Conservation (phyloP, 139 green algal genomes). For the Spirogloea muscicola region DNA sequence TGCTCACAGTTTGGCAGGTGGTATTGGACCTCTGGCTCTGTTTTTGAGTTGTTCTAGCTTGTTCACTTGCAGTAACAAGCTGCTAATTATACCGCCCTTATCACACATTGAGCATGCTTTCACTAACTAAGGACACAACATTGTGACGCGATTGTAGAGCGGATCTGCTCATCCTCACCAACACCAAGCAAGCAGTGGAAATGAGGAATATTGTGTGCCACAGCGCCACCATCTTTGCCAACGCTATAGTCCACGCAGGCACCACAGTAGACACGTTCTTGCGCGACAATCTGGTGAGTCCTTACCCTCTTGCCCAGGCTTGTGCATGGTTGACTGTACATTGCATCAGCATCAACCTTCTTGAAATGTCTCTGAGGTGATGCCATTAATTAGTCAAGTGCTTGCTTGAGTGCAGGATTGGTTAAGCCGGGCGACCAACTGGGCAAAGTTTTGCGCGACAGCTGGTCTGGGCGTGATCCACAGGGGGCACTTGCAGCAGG, state of each 20-base stretch:
- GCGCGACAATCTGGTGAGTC: slow-evolving; percentile 58
- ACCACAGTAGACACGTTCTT: slow-evolving; percentile 96
- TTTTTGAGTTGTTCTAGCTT: no score
- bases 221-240: slow-evolving; percentile 85
- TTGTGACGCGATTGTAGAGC: no score
- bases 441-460: slow-evolving; percentile 97
- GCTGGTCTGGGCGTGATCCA: slow-evolving; percentile 96
- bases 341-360: no score
- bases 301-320: background rate
- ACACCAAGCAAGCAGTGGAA: slow-evolving; percentile 84
- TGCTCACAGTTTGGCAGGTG: no score
- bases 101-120: no score
- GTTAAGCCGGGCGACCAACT: slow-evolving; percentile 95
- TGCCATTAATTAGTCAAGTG: no score
- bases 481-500: slow-evolving; percentile 76
- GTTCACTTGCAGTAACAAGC: no score
- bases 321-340: background rate
- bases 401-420: slow-evolving; percentile 70
- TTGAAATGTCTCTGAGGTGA: no score
- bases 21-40: no score
- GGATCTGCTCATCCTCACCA: slow-evolving; percentile 79
- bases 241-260: slow-evolving; percentile 91
- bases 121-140: no score
- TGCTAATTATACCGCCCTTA: no score
- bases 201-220: slow-evolving; percentile 81